Conservation (phyloP, 106 monocot species). For the Phalaenopsis equestris region DNA sequence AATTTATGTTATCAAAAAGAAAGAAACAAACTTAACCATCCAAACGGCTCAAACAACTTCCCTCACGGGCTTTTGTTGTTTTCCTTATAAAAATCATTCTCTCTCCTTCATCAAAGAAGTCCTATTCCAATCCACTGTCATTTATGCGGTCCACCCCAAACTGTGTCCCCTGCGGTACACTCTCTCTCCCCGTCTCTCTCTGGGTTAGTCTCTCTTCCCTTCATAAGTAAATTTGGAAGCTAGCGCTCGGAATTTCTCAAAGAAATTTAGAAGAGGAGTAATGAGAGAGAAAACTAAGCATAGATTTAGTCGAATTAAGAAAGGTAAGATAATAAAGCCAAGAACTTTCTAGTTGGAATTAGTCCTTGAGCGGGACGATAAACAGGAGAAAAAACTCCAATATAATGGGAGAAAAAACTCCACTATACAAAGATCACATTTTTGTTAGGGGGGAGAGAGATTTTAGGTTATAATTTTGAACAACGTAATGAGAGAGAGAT, state of each 20-base stretch:
- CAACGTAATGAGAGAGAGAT: neutral
- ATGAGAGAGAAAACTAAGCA: too few relatives aligned
- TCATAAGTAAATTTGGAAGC: neutral
- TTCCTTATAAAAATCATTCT: neutral
- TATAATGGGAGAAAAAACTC: neutral
- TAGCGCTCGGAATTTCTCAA: neutral
- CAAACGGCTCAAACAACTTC: neutral
- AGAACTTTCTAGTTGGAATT: too few relatives aligned
- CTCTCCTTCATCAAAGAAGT: neutral
- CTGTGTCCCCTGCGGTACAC: neutral
- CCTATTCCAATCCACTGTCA: neutral
- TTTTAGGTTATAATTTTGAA: neutral
- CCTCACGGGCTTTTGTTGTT: neutral
- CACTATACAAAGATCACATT: too few relatives aligned
- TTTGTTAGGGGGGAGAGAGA: neutral
- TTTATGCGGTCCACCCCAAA: neutral
- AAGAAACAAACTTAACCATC: neutral
- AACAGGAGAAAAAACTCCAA: neutral
- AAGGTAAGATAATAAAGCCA: neutral
- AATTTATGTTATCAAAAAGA: too few relatives aligned
- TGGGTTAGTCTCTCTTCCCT: neutral
- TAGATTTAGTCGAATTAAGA: too few relatives aligned
- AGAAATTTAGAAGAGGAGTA: neutral
- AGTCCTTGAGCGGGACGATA: neutral
- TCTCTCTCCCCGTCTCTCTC: neutral